A percentile compares a stretch with the other conserved stretches of the same genome.
Evolutionary conservation across 352 stramenopile genomes (phyloP).

Genomic region (Phytopythium boreale): DNA sequence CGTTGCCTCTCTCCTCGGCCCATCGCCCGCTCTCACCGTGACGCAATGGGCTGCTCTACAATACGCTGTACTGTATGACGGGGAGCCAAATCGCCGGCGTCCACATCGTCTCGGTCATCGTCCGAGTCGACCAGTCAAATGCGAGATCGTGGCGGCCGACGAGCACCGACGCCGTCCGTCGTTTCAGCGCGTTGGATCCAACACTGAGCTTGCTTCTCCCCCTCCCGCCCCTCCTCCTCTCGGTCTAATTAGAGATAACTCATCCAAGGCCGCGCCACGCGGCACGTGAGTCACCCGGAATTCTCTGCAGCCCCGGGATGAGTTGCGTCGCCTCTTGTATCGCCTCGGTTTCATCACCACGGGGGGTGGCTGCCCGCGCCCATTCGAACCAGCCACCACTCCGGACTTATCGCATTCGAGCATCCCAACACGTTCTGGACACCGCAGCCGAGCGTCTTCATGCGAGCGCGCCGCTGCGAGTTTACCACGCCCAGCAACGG

Average conservation of each 20-base stretch:
- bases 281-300: background rate
- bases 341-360: too few relatives aligned
- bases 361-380: too few relatives aligned
- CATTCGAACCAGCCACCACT: background rate
- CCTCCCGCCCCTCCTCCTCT: background rate
- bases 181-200: background rate
- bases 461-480: background rate
- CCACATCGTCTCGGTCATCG: background rate
- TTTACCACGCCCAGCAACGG: background rate
- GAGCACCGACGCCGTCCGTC: too few relatives aligned
- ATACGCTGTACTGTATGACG: background rate
- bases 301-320: background rate
- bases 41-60: too few relatives aligned
- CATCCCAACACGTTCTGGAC: background rate
- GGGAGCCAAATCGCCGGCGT: too few relatives aligned
- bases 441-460: background rate
- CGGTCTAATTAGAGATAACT: background rate
- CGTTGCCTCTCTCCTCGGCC: background rate
- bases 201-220: background rate
- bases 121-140: background rate
- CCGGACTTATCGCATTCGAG: background rate
- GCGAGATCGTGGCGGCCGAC: background rate
- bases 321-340: background rate
- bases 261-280: too few relatives aligned
- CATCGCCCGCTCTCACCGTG: too few relatives aligned